Evolutionary conservation across 441 rosid species (phyloP), one percentile per base, ranked within the genome.

Genomic region (Bocquillonia castaneifolia): DNA sequence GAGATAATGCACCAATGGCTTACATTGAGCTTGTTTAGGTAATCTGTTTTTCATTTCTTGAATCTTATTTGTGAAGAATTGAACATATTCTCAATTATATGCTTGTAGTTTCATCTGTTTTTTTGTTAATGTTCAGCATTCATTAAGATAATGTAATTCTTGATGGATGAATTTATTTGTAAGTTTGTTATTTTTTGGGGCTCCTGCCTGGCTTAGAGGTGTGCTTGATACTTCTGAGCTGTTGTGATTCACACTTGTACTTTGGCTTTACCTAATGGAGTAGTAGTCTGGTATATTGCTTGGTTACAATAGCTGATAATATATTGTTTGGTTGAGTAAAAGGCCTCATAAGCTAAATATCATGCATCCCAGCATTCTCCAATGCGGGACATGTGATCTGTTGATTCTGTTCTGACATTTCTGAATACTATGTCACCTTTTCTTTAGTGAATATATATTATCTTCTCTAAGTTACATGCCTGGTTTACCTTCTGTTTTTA

Each of bases 1-100:
- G 98, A 29, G 98, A 93, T 73, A 93, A 93, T 83, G 98, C 98
- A 13, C 97, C 98, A 7, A 93, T 93, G 98, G 97, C 98, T 0
- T 93, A 81, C 73, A 88, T 91, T 71, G 98, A 93, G 72, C 98
- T 93, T 80, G 97, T 93, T 57, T 89, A 88, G 84, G 74, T 74
- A 44, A 29, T 17, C 2, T 4, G 1, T n/a, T 40, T 47, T 72
- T 29, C 47, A 23, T 47, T 74, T 29, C 34, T 51, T 57, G 13
- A 14, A n/a, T 18, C 51, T 54, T 18, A 25, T 60, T 34, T 17
- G 18, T 70, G 39, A 34, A 61, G 26, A 48, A 36, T 37, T 25
- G 31, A 32, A 62, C 10, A 28, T 39, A 60, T 48, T 42, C 23
- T 15, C 50, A 66, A 66, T 66, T 10, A 26, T 22, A 0, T 40